Evolutionary conservation across 306 rosid genomes (phyloP), one percentile per base, ranked within the genome.

Genomic region (Vigna nakashimae): DNA sequence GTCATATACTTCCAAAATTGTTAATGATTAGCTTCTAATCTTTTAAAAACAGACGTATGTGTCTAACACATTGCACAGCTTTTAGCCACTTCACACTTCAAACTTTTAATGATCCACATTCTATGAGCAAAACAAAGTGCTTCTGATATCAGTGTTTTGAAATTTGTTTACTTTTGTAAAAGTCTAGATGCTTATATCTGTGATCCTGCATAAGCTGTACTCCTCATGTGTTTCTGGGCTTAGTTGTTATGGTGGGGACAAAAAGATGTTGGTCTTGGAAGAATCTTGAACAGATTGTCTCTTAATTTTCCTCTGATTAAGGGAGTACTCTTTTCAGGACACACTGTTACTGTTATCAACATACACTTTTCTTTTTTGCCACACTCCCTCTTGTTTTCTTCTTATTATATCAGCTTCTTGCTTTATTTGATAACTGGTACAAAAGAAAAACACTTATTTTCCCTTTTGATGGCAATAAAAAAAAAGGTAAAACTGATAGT

Each of bases 221-320:
- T 49, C 81, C 84, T 76, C 73, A 63, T 75, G 77, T 73, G 62
- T 56, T 80, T 65, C 53, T 79, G 79, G 60, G 73, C 56, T 76
- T 62, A 62, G 65, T 73, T 53, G 74, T 69, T 77, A 69, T 77
- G 84, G 85, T 69, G 81, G 87, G 85, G 85, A 84, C 85, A 66
- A 62, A 80, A 46, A 79, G 48, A 75, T 78, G n/a, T 22, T 50
- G 7, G 65, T 55, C 56, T 38, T 50, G 67, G 81, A 84, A 84
- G 87, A 80, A 82, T 75, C 75, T 71, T 65, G 16, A 73, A 82
- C 57, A 68, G 56, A 52, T 24, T 79, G 67, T 73, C 80, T 20
- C 84, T 42, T 77, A 76, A 73, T 69, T 82, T 68, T 84, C 79
- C 83, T 75, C 22, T 67, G 76, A 81, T 85, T 72, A 80, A 70